Evolutionary conservation across 805 yeast species (phyloP), one percentile per base, ranked within the genome.

Genomic region (Yamadazyma philogaea): DNA sequence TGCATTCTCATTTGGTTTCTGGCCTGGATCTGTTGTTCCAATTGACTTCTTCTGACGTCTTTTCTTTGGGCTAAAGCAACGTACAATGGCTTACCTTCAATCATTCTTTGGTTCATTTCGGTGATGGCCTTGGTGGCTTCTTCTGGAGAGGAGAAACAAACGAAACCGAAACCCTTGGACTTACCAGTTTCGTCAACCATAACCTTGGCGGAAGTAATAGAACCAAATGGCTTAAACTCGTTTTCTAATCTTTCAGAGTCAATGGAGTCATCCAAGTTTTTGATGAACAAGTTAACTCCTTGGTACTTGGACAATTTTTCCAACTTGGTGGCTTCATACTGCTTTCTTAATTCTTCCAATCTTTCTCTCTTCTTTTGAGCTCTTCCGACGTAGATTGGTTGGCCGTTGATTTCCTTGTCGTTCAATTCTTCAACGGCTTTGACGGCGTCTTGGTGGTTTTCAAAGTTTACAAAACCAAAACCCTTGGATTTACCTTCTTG

Each of bases 341-440:
- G 95, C 74, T 84, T 84, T 78, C 86, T 88, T 70, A 93, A 85
- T 73, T 89, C 95, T 75, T 88, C 96, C 63, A 83, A 71, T 78
- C 99, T 90, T 81, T 93, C 99, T 71, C 86, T 79, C 81, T 89
- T 91, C 89, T 89, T 91, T 78, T 93, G 99, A 57, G 99, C 99
- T 74, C 99, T 88, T 61, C 97, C 96, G 61, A 91, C 99, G 68
- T 82, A 93, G 53, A 93, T 72, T 69, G 75, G 79, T 75, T 87
- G 87, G 61, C 93, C 95, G 59, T 80, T 81, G 66, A 84, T 68
- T 64, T 93, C 98, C 56, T 69, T 74, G 66, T 84, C 96, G 74
- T 93, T 87, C 67, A 91, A 81, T 60, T 77, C 93, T 42, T 87
- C 97, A 56, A 91, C 95, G 48, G 98, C 96, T 72, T 81, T 80